These are phyloP conservation scores for Naematelia aurantialba DNA, from an alignment of 768 basidiomycete genomes.

Conservation along the genomic window DNA sequence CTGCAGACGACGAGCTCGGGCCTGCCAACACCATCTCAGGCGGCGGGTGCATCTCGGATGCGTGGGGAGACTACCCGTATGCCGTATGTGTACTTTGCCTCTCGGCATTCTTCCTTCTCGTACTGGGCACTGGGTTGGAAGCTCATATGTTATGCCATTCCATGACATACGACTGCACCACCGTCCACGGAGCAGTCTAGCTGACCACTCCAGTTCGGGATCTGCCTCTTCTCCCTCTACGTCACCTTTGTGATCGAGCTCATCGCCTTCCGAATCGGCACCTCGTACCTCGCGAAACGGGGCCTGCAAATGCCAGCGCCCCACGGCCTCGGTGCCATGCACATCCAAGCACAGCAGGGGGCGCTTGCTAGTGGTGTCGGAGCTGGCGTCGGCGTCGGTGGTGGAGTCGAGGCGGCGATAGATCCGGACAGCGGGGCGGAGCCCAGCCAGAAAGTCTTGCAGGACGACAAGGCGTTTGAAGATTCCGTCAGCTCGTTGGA, in stretches of 20 bases:
- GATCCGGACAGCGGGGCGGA: background rate
- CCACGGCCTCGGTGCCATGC: constrained; percentile 2
- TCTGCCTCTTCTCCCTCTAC: constrained; percentile 39
- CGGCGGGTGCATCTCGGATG: constrained; percentile 37
- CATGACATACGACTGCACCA: no score
- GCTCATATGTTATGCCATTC: no score
- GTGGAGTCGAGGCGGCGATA: background rate
- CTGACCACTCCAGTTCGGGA: constrained; percentile 31
- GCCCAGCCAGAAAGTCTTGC: background rate
- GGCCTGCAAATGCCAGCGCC: constrained; percentile 10
- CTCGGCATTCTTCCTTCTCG: no score
- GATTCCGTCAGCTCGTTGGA: background rate
- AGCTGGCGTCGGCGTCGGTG: no score
- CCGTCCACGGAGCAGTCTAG: no score
- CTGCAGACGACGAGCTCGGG: constrained; percentile 21
- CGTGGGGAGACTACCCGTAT: constrained; percentile 44
- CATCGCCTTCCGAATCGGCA: constrained; percentile 33
- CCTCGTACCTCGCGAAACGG: constrained; percentile 22
- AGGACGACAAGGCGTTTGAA: background rate
- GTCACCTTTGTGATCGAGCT: constrained; percentile 32
- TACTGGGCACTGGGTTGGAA: no score
- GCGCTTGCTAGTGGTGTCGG: no score
- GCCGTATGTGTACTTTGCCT: constrained; percentile 10
- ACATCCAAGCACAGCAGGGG: background rate
- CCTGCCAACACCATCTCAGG: constrained; percentile 9